phyloP scores from a whole-genome alignment of 495 filamentous ascomycete species.

The Lophiostoma macrostomum region DNA sequence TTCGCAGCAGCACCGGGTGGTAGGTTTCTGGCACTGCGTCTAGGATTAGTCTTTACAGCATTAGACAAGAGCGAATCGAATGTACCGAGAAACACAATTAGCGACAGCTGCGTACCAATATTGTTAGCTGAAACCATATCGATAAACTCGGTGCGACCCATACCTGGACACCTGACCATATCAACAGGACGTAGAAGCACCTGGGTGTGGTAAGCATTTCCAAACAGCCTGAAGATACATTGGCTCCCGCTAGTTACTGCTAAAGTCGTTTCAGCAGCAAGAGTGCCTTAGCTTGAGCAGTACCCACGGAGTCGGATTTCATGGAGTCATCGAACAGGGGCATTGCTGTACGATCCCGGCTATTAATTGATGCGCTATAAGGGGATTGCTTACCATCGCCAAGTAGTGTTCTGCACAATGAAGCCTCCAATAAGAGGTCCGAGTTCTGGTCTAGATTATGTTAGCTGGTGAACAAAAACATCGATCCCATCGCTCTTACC shows the following conservation, averaged over 20 bases:
- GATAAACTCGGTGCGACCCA: no score
- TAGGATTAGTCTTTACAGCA: no score
- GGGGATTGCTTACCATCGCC: slow-evolving; percentile 64
- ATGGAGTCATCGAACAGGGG: no score
- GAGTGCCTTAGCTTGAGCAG: no score
- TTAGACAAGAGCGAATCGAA: no score
- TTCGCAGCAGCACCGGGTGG: slow-evolving; percentile 68
- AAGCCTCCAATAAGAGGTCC: slow-evolving; percentile 65
- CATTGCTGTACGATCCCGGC: no score
- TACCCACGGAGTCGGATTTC: no score
- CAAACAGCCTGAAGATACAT: no score
- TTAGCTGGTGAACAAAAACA: slow-evolving; percentile 27
- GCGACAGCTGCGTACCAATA: slow-evolving; percentile 57
- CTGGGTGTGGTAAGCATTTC: slow-evolving; percentile 8
- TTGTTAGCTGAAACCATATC: no score
- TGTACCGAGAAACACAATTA: slow-evolving; percentile 67
- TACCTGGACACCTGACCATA: slow-evolving; percentile 62
- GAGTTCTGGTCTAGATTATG: slow-evolving; percentile 50
- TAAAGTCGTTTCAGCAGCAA: no score
- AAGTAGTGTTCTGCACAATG: slow-evolving; percentile 71
- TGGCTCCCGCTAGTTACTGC: no score
- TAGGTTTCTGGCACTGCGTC: slow-evolving; percentile 95
- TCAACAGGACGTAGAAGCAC: slow-evolving; percentile 84
- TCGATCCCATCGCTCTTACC: slow-evolving; percentile 36
- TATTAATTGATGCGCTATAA: no score